phyloP scores from a whole-genome alignment of 1,139 yeast genomes.

The Suhomyces yuchorum region DNA sequence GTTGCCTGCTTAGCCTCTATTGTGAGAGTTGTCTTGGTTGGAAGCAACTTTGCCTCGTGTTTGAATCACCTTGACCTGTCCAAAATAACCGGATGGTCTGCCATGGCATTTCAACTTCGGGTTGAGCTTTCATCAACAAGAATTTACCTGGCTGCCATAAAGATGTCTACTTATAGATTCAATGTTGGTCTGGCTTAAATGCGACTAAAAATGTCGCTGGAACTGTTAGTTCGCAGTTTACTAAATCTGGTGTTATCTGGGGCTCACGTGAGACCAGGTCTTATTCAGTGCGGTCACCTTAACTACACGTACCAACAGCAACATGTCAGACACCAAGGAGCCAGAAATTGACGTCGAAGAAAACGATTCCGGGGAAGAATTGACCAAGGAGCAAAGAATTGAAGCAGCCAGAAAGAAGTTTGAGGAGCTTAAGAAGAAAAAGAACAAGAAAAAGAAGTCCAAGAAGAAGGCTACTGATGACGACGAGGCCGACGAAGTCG shows the following conservation, averaged over 20 bases:
- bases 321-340: slow-evolving; percentile 11
- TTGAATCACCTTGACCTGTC: no score
- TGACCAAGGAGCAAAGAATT: slow-evolving; percentile 55
- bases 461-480: slow-evolving; percentile 17
- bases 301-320: not conserved
- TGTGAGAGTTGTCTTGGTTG: no score
- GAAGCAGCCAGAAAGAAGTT: slow-evolving; percentile 67
- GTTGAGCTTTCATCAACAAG: no score
- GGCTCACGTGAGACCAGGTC: not conserved
- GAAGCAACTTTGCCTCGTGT: no score
- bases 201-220: no score
- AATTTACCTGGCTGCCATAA: no score
- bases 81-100: no score
- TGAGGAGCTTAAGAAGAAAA: slow-evolving; percentile 64
- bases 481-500: slow-evolving; percentile 10
- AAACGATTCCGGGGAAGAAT: slow-evolving; percentile 22
- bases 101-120: no score
- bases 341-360: slow-evolving; percentile 10
- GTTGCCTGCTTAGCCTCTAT: no score
- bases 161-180: no score
- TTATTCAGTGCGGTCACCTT: not conserved
- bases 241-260: not conserved
- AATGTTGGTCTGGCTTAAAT: no score
- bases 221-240: not conserved
- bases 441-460: slow-evolving; percentile 39